A percentile compares a stretch with the other conserved stretches of the same genome.
These are phyloP conservation scores for Nakaseomyces bracarensis DNA, from an alignment of 1,139 yeast species.

Conservation along the genomic window DNA sequence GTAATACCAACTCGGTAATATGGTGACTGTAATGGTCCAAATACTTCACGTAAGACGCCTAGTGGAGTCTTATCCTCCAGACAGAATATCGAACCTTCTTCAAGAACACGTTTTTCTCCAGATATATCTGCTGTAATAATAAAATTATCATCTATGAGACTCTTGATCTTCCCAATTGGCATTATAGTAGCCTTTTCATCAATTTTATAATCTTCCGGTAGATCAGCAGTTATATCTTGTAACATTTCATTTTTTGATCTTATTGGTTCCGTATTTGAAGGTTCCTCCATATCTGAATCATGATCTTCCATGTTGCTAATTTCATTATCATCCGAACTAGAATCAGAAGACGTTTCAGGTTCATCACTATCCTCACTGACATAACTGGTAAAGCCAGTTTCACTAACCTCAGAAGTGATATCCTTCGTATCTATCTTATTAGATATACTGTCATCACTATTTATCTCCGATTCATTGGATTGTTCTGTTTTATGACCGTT, in stretches of 20 bases:
- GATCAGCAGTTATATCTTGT: conserved; percentile 58
- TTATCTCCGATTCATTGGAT: not conserved
- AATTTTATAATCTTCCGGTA: conserved; percentile 61
- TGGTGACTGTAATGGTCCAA: conserved; percentile 85
- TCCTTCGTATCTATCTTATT: conserved; percentile 2
- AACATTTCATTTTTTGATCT: conserved; percentile 66
- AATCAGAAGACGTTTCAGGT: conserved; percentile 11
- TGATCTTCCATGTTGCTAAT: conserved; percentile 23
- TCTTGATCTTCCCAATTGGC: conserved; percentile 61
- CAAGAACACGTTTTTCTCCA: conserved; percentile 77
- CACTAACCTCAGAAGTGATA: not conserved
- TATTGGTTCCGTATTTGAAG: conserved; percentile 50
- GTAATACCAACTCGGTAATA: conserved; percentile 65
- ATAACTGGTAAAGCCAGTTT: conserved; percentile 1
- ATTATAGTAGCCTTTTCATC: conserved; percentile 58
- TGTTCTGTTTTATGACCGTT: not conserved
- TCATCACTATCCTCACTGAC: conserved; percentile 7
- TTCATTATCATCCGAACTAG: conserved; percentile 11
- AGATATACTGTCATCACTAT: conserved; percentile 4
- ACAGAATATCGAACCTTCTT: conserved; percentile 75
- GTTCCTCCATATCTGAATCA: conserved; percentile 28
- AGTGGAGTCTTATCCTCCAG: conserved; percentile 60
- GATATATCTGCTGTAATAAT: conserved; percentile 68
- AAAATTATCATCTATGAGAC: conserved; percentile 63
- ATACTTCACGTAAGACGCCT: conserved; percentile 84